Percentiles rank a stretch among this genome's conserved stretches.
These are phyloP conservation scores for Pichia sp. DNA, from an alignment of 1,139 yeast species.

Conservation along the genomic window DNA sequence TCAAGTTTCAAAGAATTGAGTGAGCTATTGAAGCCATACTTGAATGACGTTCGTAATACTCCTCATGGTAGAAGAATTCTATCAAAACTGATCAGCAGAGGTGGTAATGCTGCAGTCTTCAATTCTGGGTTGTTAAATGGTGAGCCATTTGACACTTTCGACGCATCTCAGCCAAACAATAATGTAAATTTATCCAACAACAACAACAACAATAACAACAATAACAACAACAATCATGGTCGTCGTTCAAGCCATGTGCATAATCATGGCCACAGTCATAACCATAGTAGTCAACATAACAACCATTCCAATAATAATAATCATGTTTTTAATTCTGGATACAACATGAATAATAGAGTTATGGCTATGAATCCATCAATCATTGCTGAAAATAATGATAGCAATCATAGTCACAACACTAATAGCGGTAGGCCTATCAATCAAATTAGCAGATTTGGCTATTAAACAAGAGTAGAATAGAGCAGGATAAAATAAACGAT, in stretches of 20 bases:
- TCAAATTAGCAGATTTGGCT: conserved; percentile 8
- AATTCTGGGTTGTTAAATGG: conserved; percentile 2
- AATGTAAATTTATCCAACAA: neutral
- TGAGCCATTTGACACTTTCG: conserved; percentile 6
- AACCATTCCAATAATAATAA: conserved; percentile 3
- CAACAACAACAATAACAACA: neutral
- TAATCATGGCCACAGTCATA: neutral
- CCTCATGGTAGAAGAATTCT: conserved; percentile 89
- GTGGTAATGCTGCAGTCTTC: conserved; percentile 24
- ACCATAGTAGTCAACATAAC: conserved; percentile 2
- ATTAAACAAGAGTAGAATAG: conserved; percentile 10
- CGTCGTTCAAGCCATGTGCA: neutral
- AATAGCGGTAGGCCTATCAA: conserved; percentile 1
- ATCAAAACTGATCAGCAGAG: conserved; percentile 31
- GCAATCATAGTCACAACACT: neutral
- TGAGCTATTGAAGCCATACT: conserved; percentile 54
- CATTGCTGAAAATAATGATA: conserved; percentile 3
- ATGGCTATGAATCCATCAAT: conserved; percentile 3
- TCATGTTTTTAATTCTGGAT: conserved; percentile 1
- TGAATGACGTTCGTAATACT: conserved; percentile 69
- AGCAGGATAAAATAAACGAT: neutral
- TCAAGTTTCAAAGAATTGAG: conserved; percentile 41
- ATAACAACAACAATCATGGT: conserved; percentile 2
- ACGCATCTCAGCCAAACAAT: neutral
- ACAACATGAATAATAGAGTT: conserved; percentile 2